These are phyloP conservation scores for Geotrichum aggregatum DNA, from an alignment of 1,139 yeast genomes.

Conservation along the genomic window DNA sequence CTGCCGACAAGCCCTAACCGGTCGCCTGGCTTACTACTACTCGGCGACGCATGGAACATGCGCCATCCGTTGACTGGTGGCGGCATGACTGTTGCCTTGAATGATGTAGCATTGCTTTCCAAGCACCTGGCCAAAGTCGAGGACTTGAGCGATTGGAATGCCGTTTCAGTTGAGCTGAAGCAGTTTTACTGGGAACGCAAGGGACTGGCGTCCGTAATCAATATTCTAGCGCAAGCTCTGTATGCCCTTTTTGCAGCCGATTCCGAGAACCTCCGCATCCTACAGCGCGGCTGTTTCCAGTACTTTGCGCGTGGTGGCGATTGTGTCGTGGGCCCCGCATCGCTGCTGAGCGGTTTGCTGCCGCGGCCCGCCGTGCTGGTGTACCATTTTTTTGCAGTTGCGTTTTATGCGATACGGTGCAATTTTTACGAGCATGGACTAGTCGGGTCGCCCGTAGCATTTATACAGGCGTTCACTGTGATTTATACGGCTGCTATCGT, in stretches of 20 bases:
- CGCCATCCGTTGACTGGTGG: slow-evolving; percentile 98
- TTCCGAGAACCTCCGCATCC: slow-evolving; percentile 54
- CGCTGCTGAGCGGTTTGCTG: slow-evolving; percentile 74
- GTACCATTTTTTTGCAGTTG: slow-evolving; percentile 85
- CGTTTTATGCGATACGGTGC: slow-evolving; percentile 71
- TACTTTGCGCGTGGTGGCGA: slow-evolving; percentile 84
- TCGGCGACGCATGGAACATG: slow-evolving; percentile 96
- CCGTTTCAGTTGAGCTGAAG: slow-evolving; percentile 55
- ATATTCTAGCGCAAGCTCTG: slow-evolving; percentile 85
- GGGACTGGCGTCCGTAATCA: slow-evolving; percentile 74
- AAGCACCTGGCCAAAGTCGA: slow-evolving; percentile 46
- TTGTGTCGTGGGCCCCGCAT: slow-evolving; percentile 73
- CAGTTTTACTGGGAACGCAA: slow-evolving; percentile 82
- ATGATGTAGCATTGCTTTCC: slow-evolving; percentile 71
- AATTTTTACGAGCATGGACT: slow-evolving; percentile 66
- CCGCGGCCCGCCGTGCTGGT: slow-evolving; percentile 73
- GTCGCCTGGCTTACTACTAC: slow-evolving; percentile 70
- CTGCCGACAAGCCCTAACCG: slow-evolving; percentile 63
- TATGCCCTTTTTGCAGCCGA: slow-evolving; percentile 90
- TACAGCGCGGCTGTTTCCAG: slow-evolving; percentile 84
- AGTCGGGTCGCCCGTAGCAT: slow-evolving; percentile 65
- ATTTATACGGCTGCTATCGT: slow-evolving; percentile 71
- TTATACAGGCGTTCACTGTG: slow-evolving; percentile 64
- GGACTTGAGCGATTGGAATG: slow-evolving; percentile 38
- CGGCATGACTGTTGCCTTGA: slow-evolving; percentile 97